phyloP scores from a whole-genome alignment of 345 rosid genomes.

The Acer yangbiense region DNA sequence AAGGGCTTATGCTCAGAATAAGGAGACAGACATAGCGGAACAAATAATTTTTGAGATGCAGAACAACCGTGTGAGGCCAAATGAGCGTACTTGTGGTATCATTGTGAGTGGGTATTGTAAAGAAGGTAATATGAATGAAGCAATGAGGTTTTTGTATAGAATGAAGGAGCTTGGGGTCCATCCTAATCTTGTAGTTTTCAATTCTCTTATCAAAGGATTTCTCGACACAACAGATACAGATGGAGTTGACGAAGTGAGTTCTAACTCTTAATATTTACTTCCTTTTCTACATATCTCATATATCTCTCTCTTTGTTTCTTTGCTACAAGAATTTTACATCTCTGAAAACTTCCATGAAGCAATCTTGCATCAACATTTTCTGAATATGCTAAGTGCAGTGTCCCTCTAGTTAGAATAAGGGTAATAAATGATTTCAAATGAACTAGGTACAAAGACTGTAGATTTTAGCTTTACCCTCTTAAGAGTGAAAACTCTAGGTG shows the following conservation, averaged over 20 bases:
- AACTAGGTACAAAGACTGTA: neutral
- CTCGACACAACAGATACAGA: conserved; percentile 55
- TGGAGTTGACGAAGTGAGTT: conserved; percentile 81
- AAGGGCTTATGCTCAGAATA: conserved; percentile 64
- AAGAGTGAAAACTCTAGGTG: neutral
- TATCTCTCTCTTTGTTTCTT: neutral
- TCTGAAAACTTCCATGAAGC: neutral
- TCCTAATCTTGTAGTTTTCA: conserved; percentile 84
- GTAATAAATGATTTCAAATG: neutral
- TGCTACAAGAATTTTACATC: neutral
- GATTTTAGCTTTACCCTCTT: neutral
- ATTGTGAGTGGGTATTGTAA: conserved; percentile 79
- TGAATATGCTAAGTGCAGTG: neutral
- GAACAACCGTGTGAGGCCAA: conserved; percentile 60
- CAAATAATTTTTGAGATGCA: conserved; percentile 74
- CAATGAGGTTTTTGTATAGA: conserved; percentile 66
- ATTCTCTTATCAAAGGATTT: conserved; percentile 84
- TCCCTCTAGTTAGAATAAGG: neutral
- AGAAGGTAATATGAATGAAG: conserved; percentile 82
- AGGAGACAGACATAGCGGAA: conserved; percentile 69
- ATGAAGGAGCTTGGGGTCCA: conserved; percentile 85
- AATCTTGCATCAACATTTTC: neutral
- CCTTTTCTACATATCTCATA: neutral
- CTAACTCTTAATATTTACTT: neutral
- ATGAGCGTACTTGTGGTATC: conserved; percentile 81